Base-by-base conservation (phyloP, 805 yeast genomes). In the Suhomyces emberorum region DNA sequence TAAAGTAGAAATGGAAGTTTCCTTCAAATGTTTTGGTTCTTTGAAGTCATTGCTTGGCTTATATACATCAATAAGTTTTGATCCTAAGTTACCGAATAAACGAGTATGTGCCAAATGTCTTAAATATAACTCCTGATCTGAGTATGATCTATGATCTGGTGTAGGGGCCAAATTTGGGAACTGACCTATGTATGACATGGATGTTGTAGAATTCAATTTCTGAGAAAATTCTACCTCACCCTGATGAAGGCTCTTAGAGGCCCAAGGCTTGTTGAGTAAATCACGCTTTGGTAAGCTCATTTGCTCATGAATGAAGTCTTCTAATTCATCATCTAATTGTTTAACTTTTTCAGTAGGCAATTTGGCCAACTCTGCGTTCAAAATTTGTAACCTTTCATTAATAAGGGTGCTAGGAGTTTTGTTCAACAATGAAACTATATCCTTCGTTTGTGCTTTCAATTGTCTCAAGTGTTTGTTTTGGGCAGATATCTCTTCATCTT, bases 41-140 rank as follows among this genome's bases (percentile, higher is more conserved):
- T 69, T 66, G 20, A 81, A 67, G 42, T 84, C 84, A 42, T 74
- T 69, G 52, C 81, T 79, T 12, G 96, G 95, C 35, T 64, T 61
- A 55, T 86, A 88, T 5, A 84, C 80, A 40, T 77, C 70, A 37
- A 65, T 59, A n/a, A 85, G 50, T 11, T 64, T 55, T 1, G 95
- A 79, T 0, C 97, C 96, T 24, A 83, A 57, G 22, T 58, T 61
- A 3, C 82, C 81, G 17, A 74, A 66, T 11, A 61, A 65, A 24
- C 68, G 55, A 26, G 78, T 68, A 56, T 83, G 85, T 51, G 79
- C 76, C 53, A 77, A 67, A 49, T 81, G 83, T 55, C 97, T 79
- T 43, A 86, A 67, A 44, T 74, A 81, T 32, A 88, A 70, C 59
- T 89, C 97, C 48, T 86, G 88, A 27, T 69, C 61, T 1, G 95